A percentile compares a stretch with the other conserved stretches of the same genome.
Conservation (phyloP, 331 rosid species). For the Stylosanthes scabra region DNA sequence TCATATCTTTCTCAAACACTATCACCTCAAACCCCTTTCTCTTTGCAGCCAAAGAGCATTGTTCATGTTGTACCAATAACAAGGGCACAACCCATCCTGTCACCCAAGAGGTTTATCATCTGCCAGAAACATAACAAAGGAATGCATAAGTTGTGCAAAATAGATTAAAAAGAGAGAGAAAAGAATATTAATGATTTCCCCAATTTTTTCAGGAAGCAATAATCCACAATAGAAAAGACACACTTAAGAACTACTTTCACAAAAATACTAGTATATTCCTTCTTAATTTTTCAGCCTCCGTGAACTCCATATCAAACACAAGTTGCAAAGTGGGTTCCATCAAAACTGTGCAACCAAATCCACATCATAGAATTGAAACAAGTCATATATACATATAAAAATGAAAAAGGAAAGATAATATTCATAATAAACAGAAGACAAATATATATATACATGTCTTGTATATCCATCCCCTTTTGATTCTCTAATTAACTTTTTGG, state of each 20-base stretch:
- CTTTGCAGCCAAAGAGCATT: slow-evolving; percentile 97
- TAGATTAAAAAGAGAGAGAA: not conserved
- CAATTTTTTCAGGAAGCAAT: not conserved
- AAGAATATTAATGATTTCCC: not conserved
- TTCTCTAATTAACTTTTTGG: too few species aligned
- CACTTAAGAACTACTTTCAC: not conserved
- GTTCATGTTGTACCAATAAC: not conserved
- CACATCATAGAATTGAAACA: too few species aligned
- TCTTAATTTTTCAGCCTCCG: not conserved
- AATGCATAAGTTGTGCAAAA: not conserved
- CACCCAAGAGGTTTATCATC: not conserved
- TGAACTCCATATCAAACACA: too few species aligned
- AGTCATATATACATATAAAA: too few species aligned
- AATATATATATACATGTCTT: too few species aligned
- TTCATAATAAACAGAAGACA: too few species aligned
- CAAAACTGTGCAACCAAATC: too few species aligned
- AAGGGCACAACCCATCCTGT: not conserved
- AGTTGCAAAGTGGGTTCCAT: too few species aligned
- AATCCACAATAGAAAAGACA: not conserved
- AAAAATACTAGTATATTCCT: not conserved
- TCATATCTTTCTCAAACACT: slow-evolving; percentile 95
- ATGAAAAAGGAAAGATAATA: too few species aligned
- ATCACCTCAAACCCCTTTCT: slow-evolving; percentile 86
- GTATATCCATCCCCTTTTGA: too few species aligned
- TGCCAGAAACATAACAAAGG: not conserved